phyloP scores from a whole-genome alignment of 306 rosid genomes.

The Citrullus mucosospermus region DNA sequence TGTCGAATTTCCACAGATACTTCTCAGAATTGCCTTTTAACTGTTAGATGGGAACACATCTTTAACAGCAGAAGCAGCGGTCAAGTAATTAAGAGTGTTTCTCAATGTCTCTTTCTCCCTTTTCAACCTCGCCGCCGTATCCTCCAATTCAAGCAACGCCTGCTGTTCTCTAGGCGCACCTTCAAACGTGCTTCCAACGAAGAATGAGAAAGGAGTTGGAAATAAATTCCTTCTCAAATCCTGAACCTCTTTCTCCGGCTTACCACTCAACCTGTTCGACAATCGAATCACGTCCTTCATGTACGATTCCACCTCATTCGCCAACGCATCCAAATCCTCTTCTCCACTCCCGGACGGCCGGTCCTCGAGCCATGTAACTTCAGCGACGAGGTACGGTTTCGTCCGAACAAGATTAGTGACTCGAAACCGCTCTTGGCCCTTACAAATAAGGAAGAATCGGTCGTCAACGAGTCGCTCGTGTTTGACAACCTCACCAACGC shows the following conservation, averaged over 20 bases:
- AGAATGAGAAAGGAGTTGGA: slow-evolving; percentile 93
- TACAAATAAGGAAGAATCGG: slow-evolving; percentile 85
- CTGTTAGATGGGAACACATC: slow-evolving; percentile 72
- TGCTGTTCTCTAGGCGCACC: slow-evolving; percentile 99
- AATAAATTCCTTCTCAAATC: slow-evolving; percentile 78
- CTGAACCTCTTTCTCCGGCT: slow-evolving; percentile 87
- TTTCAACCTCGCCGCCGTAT: slow-evolving; percentile 63
- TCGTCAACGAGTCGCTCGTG: slow-evolving; percentile 95
- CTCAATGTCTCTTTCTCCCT: slow-evolving; percentile 88
- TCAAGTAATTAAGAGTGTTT: slow-evolving; percentile 83
- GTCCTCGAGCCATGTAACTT: slow-evolving; percentile 92
- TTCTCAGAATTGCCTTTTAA: not conserved
- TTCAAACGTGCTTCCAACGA: slow-evolving; percentile 92
- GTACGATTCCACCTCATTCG: slow-evolving; percentile 66
- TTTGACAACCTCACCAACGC: slow-evolving; percentile 93
- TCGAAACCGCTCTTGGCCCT: slow-evolving; percentile 93
- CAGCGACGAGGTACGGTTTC: slow-evolving; percentile 81
- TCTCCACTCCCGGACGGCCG: slow-evolving; percentile 59
- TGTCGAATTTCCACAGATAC: not conserved
- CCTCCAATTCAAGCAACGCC: slow-evolving; percentile 88
- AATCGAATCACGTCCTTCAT: slow-evolving; percentile 93
- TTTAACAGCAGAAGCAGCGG: slow-evolving; percentile 96
- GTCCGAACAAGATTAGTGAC: slow-evolving; percentile 55
- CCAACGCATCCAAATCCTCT: slow-evolving; percentile 50
- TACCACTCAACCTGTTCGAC: slow-evolving; percentile 80